Conservation (phyloP, 2,329 filamentous ascomycete species). For the Aureobasidium leucospermi region DNA sequence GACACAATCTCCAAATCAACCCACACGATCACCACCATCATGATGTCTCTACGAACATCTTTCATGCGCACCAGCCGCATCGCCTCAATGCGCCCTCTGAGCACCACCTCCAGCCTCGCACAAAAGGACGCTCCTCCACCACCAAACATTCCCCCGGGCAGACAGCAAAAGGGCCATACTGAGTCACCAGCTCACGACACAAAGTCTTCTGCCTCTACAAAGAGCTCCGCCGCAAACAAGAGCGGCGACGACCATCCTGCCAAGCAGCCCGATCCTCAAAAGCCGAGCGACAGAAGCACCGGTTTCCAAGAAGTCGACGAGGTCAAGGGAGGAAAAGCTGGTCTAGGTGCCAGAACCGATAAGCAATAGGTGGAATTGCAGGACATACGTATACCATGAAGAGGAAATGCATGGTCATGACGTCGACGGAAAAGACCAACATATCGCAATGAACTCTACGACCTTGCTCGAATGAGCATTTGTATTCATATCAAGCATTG, state of each 20-base stretch:
- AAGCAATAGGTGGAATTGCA: neutral
- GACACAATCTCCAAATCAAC: neutral
- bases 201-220: slow-evolving; percentile 27
- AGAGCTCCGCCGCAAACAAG: slow-evolving; percentile 23
- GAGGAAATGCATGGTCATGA: neutral
- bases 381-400: neutral
- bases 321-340: slow-evolving; percentile 30
- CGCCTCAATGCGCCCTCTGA: neutral
- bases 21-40: neutral
- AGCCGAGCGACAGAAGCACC: slow-evolving; percentile 25
- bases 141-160: neutral
- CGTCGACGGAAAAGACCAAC: neutral
- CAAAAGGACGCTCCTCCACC: neutral
- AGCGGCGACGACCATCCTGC: slow-evolving; percentile 30
- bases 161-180: neutral
- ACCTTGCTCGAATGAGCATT: neutral
- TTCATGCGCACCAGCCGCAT: neutral
- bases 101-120: neutral
- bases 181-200: neutral
- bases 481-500: neutral
- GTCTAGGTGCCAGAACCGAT: slow-evolving; percentile 17
- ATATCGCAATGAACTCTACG: neutral
- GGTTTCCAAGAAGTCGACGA: slow-evolving; percentile 24
- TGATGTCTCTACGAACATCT: neutral
- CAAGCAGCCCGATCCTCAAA: slow-evolving; percentile 31